Evolutionary conservation across 805 yeast species (phyloP), one percentile per base, ranked within the genome.

Genomic region (Teunomyces barrocoloradensis): DNA sequence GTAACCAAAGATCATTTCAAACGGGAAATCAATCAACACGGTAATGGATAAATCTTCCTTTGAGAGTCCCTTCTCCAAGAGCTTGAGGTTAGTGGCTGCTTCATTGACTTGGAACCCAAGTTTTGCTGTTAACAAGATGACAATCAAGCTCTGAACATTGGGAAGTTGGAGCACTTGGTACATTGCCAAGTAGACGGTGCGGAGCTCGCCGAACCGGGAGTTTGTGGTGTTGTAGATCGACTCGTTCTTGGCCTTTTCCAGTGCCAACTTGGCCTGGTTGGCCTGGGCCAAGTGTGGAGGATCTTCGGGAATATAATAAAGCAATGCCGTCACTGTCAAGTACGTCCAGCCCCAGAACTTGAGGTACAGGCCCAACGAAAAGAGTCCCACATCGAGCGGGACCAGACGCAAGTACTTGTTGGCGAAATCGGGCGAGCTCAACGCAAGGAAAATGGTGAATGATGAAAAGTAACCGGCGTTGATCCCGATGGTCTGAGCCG

Each of bases 81-180:
- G 73, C 63, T 92, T 94, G 56, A 94, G 77, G 61, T 92, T 92
- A 1, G 98, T 94, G 25, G 96, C 97, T 6, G 94, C 90, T 65
- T 94, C 99, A 59, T 91, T 94, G 25, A 91, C 96, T 62, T 91
- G 97, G 65, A 94, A 94, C 2, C 96, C 98, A 48, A 92, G 75
- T 60, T 94, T 94, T 33, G 96, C 84, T 9, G 89, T 64, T 37
- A 94, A 65, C 58, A 90, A 91, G 6, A 94, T 80, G 2, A 82
- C 53, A 17, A 89, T 84, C 55, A 94, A 81, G 5, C 83, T 74
- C 62, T 82, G 90, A 39, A 94, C 85, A 50, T 88, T 82, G 9
- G 82, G 79, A 15, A 88, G 69, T 54, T 78, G 80, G 36, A 87
- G 66, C n/a, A 88, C 88, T 53, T 80, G 73, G 61, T 75, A 73